Base-by-base conservation (phyloP, 2,329 filamentous ascomycete genomes). In the Fusarium concolor region DNA sequence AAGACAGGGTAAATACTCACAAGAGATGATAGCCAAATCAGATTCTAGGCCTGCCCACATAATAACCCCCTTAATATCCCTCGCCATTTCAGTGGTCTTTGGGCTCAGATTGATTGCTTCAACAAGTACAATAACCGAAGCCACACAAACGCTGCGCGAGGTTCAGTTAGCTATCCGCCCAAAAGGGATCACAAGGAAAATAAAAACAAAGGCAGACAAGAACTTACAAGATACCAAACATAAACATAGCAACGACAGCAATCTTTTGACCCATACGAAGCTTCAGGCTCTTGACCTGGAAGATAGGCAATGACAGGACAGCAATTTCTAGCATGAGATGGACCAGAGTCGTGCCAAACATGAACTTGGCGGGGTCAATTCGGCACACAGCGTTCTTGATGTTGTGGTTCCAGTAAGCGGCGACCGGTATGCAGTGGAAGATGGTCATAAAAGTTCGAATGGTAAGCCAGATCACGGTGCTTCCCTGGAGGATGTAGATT, bases 181-280 rank as follows among this genome's bases (percentile, higher is more conserved):
- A 26, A 8, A 9, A 8, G 8, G 8, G 9, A 20, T 4, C 22
- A 28, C 2, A 6, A 8, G 4, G 4, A 17, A 10, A 17, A 14
- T 20, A 8, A 9, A 6, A 41, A 15, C 8, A 12, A 10, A 14
- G 8, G 12, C 6, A 12, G 9, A 33, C 2, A n/a, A 42, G 18
- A 31, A 58, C 64, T 17, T 33, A 67, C 64, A 67, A 67, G 53
- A 67, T 67, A 67, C 64, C 64, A 54, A 67, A 67, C 64, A 67
- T 67, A 14, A 67, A 67, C 47, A 67, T 43, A 15, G 63, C 64
- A 7, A 67, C 52, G 18, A 67, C 64, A 33, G 64, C 64, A 28
- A 67, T 44, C 64, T 67, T 67, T 26, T 67, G 64, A 1, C 64
- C 64, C 1, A 20, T 18, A 2, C 52, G 64, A 43, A 67, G 63